These are phyloP conservation scores for Penicillium rolfsii DNA, from an alignment of 2,329 filamentous ascomycete genomes.

Conservation along the genomic window DNA sequence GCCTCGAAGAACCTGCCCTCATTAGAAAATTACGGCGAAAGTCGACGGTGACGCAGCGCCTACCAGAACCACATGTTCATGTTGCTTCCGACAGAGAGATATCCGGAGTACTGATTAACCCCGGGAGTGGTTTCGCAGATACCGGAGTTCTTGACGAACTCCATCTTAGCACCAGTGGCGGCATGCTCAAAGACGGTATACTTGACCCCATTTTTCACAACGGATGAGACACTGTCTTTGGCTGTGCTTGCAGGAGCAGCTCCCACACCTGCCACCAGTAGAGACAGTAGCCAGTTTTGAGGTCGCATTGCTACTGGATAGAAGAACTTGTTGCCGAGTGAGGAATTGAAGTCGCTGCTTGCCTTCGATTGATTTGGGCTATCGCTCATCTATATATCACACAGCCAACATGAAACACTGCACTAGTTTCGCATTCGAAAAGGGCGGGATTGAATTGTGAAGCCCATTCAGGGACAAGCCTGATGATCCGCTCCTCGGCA, in stretches of 20 bases:
- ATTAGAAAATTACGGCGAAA: neutral
- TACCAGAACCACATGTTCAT: constrained; percentile 52
- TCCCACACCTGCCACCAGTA: neutral
- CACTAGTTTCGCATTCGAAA: neutral
- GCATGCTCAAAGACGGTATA: constrained; percentile 55
- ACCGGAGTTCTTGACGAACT: constrained; percentile 56
- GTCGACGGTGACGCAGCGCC: neutral
- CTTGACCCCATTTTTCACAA: constrained; percentile 42
- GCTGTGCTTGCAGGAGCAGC: constrained; percentile 7
- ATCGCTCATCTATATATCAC: neutral
- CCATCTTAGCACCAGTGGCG: constrained; percentile 50
- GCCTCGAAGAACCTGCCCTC: constrained; percentile 44
- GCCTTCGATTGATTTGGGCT: neutral
- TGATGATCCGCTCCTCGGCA: neutral
- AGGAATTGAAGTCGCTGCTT: neutral
- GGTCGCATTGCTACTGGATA: neutral
- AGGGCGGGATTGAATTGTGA: neutral
- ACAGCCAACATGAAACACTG: neutral
- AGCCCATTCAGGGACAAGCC: neutral
- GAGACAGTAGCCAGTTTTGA: constrained; percentile 8
- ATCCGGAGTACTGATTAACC: constrained; percentile 57
- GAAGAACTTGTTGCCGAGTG: neutral
- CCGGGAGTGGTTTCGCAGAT: constrained; percentile 57
- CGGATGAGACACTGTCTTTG: constrained; percentile 27
- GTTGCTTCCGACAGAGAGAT: constrained; percentile 52